Base-by-base conservation (phyloP, 768 basidiomycete species). In the Tricholoma hemisulphureum region DNA sequence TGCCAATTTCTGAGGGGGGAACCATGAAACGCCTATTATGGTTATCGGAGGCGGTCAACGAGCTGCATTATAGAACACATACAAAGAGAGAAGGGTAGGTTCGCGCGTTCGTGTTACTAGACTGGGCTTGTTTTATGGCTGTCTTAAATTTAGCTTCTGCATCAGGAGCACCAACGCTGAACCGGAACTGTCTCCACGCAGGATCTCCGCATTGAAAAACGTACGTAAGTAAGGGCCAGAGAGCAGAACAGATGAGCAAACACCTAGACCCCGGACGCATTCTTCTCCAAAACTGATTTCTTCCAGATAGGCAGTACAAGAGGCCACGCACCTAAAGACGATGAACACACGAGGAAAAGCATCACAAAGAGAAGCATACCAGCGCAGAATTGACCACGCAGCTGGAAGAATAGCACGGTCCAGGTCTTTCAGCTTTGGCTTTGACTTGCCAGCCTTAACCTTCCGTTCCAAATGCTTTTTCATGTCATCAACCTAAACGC, bases 231-330 rank as follows among this genome's bases (percentile, higher is more conserved):
- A 26, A 24, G 48, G 41, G 18, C 29, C 2, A 37, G 9, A 14
- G 9, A 11, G 48, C 4, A 7, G 6, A 35, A 20, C 32, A 0
- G 13, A 24, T n/a, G 6, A 18, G 21, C n/a, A 6, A 32, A 53
- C 5, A 82, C 85, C 81, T 18, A 88, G 69, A 51, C 81, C 81
- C 57, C 77, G 73, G 48, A 89, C 76, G 14, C 74, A 68, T 59
- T 88, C 84, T 46, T 83, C 83, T 6, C 73, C 71, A 3, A 77
- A 73, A 10, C 77, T 76, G 37, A 88, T 80, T 57, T 85, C 83
- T 70, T 89, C 85, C 10, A 89, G 75, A 64, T 88, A 80, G 0
- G 87, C 83, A 1, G 88, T 89, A 64, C 86, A 88, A 13, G 87
- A 88, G 0, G 85, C 87, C 24, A 90, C 80, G 71, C 82, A 84